Evolutionary conservation across 2,329 filamentous ascomycete species (phyloP).

Genomic region (Diaporthe citriasiana): DNA sequence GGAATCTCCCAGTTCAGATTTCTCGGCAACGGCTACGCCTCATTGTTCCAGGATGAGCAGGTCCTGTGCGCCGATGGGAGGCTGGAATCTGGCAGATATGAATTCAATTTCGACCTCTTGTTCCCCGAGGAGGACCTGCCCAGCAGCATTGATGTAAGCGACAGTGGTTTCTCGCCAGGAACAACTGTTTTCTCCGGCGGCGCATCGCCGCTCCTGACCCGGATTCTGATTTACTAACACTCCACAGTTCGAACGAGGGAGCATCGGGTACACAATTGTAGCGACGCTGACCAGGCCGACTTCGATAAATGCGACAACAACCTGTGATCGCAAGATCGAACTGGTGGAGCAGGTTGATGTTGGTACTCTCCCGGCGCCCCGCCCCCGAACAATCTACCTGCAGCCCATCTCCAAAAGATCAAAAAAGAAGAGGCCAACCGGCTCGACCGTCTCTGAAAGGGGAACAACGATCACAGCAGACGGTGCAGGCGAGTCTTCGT

Average conservation of each 20-base stretch:
- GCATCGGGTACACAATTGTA: conserved; percentile 91
- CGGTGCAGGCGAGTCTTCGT: conserved; percentile 52
- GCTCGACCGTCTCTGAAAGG: conserved; percentile 54
- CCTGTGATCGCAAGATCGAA: conserved; percentile 84
- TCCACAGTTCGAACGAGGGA: conserved; percentile 90
- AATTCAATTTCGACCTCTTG: conserved; percentile 72
- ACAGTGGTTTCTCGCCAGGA: neutral
- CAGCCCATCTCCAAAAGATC: conserved; percentile 85
- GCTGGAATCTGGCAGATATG: conserved; percentile 80
- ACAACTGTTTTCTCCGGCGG: neutral
- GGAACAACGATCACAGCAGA: conserved; percentile 48
- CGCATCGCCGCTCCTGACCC: conserved; percentile 4
- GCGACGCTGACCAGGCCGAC: conserved; percentile 91
- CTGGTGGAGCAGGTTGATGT: conserved; percentile 89
- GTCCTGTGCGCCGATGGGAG: conserved; percentile 84
- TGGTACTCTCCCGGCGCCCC: conserved; percentile 79
- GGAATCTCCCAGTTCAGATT: conserved; percentile 64
- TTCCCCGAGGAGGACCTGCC: conserved; percentile 65
- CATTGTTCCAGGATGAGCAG: conserved; percentile 85
- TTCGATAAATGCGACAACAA: conserved; percentile 83
- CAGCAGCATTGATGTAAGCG: conserved; percentile 93
- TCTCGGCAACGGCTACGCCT: conserved; percentile 83
- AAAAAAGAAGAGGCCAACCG: conserved; percentile 71
- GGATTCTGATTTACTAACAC: neutral
- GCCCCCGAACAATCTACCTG: conserved; percentile 85